These are phyloP conservation scores for Agapanthus africanus DNA, from an alignment of 106 monocot genomes.

Conservation along the genomic window DNA sequence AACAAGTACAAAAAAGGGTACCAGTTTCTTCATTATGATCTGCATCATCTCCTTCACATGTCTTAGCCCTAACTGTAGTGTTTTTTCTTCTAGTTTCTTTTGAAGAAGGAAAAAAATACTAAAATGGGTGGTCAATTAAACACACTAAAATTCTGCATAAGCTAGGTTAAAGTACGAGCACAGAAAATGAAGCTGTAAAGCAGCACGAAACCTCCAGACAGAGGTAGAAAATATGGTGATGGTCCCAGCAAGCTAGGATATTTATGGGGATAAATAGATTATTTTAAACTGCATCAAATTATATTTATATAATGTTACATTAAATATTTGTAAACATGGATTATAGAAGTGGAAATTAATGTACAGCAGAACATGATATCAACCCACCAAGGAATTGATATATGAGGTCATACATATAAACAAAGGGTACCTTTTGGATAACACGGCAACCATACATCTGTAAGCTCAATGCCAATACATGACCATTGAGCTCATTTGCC, in stretches of 20 bases:
- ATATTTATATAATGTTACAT: not conserved
- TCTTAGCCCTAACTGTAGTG: no score
- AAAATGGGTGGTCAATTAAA: not conserved
- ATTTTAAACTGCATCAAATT: not conserved
- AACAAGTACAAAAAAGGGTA: no score
- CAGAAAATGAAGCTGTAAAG: not conserved
- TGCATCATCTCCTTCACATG: no score
- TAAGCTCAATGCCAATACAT: conserved; percentile 62
- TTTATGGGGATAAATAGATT: not conserved
- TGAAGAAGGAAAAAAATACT: no score
- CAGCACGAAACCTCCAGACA: no score
- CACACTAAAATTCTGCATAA: not conserved
- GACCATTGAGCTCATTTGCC: conserved; percentile 56
- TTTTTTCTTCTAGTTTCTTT: no score
- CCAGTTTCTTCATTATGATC: no score
- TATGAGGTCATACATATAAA: not conserved
- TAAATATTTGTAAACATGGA: not conserved
- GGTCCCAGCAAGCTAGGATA: not conserved
- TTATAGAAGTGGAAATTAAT: not conserved
- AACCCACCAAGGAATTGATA: not conserved
- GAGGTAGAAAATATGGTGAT: not conserved
- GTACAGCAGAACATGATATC: not conserved
- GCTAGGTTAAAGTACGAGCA: not conserved
- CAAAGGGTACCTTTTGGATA: conserved; percentile 60
- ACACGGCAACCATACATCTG: conserved; percentile 91